These are phyloP conservation scores for Hydnum rufescens DNA, from an alignment of 768 basidiomycete species.

Conservation along the genomic window DNA sequence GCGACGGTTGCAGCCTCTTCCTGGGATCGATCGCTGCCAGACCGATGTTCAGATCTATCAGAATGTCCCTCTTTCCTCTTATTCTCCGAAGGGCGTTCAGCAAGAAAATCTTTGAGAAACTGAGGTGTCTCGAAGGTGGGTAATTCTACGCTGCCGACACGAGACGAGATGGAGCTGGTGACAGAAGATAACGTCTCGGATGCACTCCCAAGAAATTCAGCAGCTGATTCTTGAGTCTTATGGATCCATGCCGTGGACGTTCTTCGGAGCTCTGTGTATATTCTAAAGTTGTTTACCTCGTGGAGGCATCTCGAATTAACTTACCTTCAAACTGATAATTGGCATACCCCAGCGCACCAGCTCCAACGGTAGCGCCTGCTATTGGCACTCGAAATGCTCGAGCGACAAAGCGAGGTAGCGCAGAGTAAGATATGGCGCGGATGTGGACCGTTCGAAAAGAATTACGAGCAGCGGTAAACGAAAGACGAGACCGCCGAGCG, in stretches of 20 bases:
- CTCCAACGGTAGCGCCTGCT: conserved; percentile 76
- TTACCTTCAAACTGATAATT: conserved; percentile 93
- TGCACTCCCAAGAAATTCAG: conserved; percentile 53
- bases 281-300: neutral
- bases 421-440: conserved; percentile 65
- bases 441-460: conserved; percentile 39
- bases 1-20: conserved; percentile 48
- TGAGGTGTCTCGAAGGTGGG: conserved; percentile 39
- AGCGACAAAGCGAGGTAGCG: conserved; percentile 74
- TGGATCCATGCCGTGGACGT: conserved; percentile 46
- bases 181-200: conserved; percentile 45
- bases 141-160: conserved; percentile 24
- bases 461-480: neutral
- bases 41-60: conserved; percentile 10
- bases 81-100: neutral
- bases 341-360: conserved; percentile 80
- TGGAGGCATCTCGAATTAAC: conserved; percentile 13
- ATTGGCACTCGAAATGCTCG: conserved; percentile 77
- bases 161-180: conserved; percentile 34
- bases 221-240: conserved; percentile 45
- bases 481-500: neutral
- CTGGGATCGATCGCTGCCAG: conserved; percentile 22
- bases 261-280: conserved; percentile 51
- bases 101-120: conserved; percentile 47
- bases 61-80: conserved; percentile 16